phyloP scores from a whole-genome alignment of 2,329 filamentous ascomycete species.

The Aaosphaeria pasadenensis region DNA sequence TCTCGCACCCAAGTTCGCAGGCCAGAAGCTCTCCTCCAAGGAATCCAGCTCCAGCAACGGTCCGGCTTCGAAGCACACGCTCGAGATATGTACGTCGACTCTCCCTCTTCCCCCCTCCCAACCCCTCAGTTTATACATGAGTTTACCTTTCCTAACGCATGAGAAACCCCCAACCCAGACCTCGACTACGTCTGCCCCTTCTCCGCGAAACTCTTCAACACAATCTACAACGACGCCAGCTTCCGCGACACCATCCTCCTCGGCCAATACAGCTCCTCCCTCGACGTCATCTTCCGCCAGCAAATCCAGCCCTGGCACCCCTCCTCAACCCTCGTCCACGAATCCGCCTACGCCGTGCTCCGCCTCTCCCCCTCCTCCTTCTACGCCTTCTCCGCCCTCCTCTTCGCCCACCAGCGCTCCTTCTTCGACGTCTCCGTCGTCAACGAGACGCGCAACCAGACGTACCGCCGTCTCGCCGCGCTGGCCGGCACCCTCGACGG shows the following conservation, averaged over 20 bases:
- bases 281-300: slow-evolving; percentile 82
- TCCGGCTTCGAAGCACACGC: slow-evolving; percentile 48
- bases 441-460: slow-evolving; percentile 78
- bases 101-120: neutral
- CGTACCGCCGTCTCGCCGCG: slow-evolving; percentile 74
- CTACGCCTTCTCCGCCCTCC: slow-evolving; percentile 70
- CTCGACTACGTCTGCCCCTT: slow-evolving; percentile 91
- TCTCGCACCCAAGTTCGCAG: slow-evolving; percentile 73
- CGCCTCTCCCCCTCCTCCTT: slow-evolving; percentile 68
- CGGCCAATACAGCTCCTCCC: slow-evolving; percentile 60
- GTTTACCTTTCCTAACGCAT: neutral
- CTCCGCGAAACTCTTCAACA: slow-evolving; percentile 72
- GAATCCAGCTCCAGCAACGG: slow-evolving; percentile 48
- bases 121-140: neutral
- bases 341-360: slow-evolving; percentile 80
- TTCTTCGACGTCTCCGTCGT: slow-evolving; percentile 87
- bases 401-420: slow-evolving; percentile 67
- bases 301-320: slow-evolving; percentile 97
- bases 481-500: slow-evolving; percentile 69
- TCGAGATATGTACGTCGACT: slow-evolving; percentile 51
- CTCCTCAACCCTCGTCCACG: slow-evolving; percentile 66
- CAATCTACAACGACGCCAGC: slow-evolving; percentile 54
- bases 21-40: slow-evolving; percentile 65
- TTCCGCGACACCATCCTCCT: slow-evolving; percentile 64
- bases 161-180: slow-evolving; percentile 41